Base-by-base conservation (phyloP, 2,329 filamentous ascomycete genomes). In the Neofusicoccum laricinum region DNA sequence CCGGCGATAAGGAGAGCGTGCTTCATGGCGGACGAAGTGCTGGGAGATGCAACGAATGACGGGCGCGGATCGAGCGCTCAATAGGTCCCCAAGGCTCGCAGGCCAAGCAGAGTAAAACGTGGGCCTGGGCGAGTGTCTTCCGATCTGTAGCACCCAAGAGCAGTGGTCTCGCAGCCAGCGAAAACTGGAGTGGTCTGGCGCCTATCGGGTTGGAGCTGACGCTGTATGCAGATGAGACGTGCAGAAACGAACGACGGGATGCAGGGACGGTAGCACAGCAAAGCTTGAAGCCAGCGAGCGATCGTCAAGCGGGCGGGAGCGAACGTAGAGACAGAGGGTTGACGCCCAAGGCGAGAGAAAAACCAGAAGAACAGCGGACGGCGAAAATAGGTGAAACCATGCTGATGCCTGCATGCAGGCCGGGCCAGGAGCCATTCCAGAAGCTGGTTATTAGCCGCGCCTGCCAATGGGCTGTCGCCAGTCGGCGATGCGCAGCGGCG, bases 161-260 rank as follows among this genome's bases (percentile, higher is more conserved):
- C 14, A 21, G 25, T 45, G 21, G 41, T 58, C 40, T 32, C 15
- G 25, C 45, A 45, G 53, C 53, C 51, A 45, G 55, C 55, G 55
- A 46, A 46, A 59, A 46, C 40, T 7, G 25, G 5, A 15, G 40
- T 36, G n/a, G 17, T 4, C 2, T 12, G n/a, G 41, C 49, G 25
- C 40, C 40, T 21, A 59, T 59, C 55, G 25, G 55, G 21, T 41
- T 10, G 51, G 15, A 30, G 38, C 51, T 43, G 38, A 43, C n/a
- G 19, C 51, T 30, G 38, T 19, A 58, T 45, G 53, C 21, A 45
- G 15, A 17, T 43, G 14, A 21, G 53, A 45, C 21, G 53, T 41
- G 55, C 55, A 59, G 55, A 59, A 59, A 59, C 55, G 55, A 59
- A 34, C 10, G 55, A 46, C 55, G 40, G 38, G 25, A 58, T 58